Conservation (phyloP, 495 filamentous ascomycete genomes). For the Aspergillus baeticus region DNA sequence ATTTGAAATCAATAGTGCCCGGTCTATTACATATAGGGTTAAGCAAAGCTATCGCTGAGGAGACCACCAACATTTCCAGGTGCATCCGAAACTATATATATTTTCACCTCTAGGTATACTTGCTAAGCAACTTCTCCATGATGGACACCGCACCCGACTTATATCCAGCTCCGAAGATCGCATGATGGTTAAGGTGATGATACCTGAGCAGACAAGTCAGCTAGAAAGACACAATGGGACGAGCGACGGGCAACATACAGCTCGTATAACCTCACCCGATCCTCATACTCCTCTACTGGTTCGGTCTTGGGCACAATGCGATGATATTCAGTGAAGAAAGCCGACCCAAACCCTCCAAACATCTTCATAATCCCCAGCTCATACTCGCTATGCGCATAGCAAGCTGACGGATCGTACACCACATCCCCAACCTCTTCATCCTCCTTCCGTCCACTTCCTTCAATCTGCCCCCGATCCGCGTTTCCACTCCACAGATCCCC, state of each 20-base stretch:
- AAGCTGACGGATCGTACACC: constrained; percentile 76
- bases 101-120: constrained; percentile 58
- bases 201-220: constrained; percentile 52
- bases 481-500: constrained; percentile 94
- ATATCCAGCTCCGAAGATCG: constrained; percentile 80
- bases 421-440: constrained; percentile 67
- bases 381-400: constrained; percentile 86
- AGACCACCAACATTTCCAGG: background rate
- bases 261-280: constrained; percentile 77
- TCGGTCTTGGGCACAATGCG: constrained; percentile 71
- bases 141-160: constrained; percentile 68
- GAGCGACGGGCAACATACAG: constrained; percentile 54
- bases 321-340: constrained; percentile 77
- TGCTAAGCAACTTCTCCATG: constrained; percentile 67
- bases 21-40: too few relatives aligned
- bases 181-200: constrained; percentile 87
- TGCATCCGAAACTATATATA: constrained; percentile 8
- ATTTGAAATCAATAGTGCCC: too few relatives aligned
- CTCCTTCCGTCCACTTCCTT: constrained; percentile 30
- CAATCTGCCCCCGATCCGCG: constrained; percentile 63
- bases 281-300: constrained; percentile 80
- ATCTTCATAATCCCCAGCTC: constrained; percentile 93
- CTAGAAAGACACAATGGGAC: background rate
- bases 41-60: background rate
- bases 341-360: constrained; percentile 83